Percentiles rank a stretch among this genome's conserved stretches.
These are phyloP conservation scores for Paraleonurus japonicus DNA, from an alignment of 257 asterid species.

Conservation along the genomic window DNA sequence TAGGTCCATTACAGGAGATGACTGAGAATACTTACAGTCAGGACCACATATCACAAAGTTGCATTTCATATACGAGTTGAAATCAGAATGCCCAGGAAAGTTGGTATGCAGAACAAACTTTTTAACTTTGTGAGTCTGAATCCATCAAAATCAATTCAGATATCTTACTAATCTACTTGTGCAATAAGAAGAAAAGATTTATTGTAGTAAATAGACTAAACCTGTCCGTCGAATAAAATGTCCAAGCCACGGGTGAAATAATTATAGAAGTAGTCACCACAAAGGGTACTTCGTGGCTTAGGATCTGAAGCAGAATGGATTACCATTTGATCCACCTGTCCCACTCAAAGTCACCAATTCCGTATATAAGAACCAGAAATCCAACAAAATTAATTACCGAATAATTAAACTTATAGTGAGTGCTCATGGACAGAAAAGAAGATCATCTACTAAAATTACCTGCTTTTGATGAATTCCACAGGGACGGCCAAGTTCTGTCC, in stretches of 20 bases:
- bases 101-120: constrained; percentile 87
- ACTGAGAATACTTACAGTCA: constrained; percentile 45
- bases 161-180: neutral
- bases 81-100: constrained; percentile 89
- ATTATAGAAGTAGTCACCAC: constrained; percentile 87
- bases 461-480: constrained; percentile 70
- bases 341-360: constrained; percentile 23
- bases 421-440: constrained; percentile 4
- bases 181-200: neutral
- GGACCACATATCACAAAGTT: constrained; percentile 61
- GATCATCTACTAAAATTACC: constrained; percentile 17
- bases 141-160: constrained; percentile 22
- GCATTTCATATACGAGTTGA: constrained; percentile 86
- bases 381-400: neutral
- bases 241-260: constrained; percentile 81
- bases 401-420: neutral
- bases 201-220: constrained; percentile 15
- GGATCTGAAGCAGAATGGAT: constrained; percentile 89
- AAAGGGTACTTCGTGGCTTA: constrained; percentile 71
- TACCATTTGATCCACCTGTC: constrained; percentile 87
- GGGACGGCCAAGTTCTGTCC: constrained; percentile 89
- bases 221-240: constrained; percentile 86
- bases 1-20: neutral
- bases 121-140: constrained; percentile 75
- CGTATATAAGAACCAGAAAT: constrained; percentile 13